Conservation (phyloP, 768 basidiomycete genomes). For the Calocera viscosa region DNA sequence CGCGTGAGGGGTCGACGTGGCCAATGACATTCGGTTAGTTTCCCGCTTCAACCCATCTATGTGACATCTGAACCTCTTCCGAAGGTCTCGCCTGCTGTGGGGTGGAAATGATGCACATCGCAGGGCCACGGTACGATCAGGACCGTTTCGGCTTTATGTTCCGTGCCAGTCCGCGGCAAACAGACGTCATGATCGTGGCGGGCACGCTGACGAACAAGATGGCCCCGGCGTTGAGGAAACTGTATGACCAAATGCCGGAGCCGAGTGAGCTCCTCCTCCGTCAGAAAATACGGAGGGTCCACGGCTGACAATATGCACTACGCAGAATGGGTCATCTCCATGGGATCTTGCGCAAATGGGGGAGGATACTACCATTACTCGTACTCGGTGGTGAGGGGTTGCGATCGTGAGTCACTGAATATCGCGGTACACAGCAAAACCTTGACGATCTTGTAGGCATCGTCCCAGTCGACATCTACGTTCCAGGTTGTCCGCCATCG, state of each 20-base stretch:
- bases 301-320: conserved; percentile 6
- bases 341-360: conserved; percentile 99
- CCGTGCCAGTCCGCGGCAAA: conserved; percentile 96
- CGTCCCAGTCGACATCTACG: conserved; percentile 96
- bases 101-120: conserved; percentile 99
- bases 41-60: neutral
- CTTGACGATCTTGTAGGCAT: conserved; percentile 43
- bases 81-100: conserved; percentile 94
- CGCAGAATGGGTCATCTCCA: conserved; percentile 93
- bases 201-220: conserved; percentile 99
- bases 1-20: conserved; percentile 95
- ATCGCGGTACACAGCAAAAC: neutral
- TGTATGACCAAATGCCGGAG: conserved; percentile 98
- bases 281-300: neutral
- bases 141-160: conserved; percentile 95
- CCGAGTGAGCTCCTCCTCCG: conserved; percentile 47
- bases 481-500: conserved; percentile 86
- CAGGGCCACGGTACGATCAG: conserved; percentile 95
- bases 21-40: conserved; percentile 84
- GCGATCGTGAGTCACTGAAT: conserved; percentile 59
- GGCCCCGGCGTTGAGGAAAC: conserved; percentile 94
- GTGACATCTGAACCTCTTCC: neutral
- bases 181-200: conserved; percentile 97
- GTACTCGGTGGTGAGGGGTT: conserved; percentile 95
- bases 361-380: conserved; percentile 97